Conservation (phyloP, 345 rosid genomes). For the Eucalyptus pumila region DNA sequence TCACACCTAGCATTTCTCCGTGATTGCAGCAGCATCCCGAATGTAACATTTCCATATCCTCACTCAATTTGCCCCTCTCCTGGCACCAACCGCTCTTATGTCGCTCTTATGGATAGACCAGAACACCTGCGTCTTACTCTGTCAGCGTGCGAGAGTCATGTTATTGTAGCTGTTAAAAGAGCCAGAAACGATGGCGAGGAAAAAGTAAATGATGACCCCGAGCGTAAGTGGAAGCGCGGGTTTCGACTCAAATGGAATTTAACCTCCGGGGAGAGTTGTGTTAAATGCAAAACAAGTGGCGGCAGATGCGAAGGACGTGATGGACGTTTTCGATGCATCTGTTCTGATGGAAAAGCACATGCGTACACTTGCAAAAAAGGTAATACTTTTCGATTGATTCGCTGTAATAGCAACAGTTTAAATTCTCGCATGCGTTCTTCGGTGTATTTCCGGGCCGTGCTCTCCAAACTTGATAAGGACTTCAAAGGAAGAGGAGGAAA, state of each 20-base stretch:
- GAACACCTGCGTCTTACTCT: neutral
- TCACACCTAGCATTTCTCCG: neutral
- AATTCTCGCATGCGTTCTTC: neutral
- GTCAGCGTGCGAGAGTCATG: neutral
- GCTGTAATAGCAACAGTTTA: neutral
- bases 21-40: neutral
- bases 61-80: neutral
- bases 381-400: neutral
- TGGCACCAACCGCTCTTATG: neutral
- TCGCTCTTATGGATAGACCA: neutral
- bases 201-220: neutral
- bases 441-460: neutral
- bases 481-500: neutral
- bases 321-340: accelerated
- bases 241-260: neutral
- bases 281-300: neutral
- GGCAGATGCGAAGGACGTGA: neutral
- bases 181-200: accelerated
- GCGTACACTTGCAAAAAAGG: neutral
- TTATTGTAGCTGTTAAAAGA: neutral
- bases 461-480: neutral
- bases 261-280: neutral
- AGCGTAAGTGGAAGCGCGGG: neutral
- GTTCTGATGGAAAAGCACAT: no score
- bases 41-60: neutral